phyloP scores from a whole-genome alignment of 805 yeast species.

The Sugiyamaella floridensis region DNA sequence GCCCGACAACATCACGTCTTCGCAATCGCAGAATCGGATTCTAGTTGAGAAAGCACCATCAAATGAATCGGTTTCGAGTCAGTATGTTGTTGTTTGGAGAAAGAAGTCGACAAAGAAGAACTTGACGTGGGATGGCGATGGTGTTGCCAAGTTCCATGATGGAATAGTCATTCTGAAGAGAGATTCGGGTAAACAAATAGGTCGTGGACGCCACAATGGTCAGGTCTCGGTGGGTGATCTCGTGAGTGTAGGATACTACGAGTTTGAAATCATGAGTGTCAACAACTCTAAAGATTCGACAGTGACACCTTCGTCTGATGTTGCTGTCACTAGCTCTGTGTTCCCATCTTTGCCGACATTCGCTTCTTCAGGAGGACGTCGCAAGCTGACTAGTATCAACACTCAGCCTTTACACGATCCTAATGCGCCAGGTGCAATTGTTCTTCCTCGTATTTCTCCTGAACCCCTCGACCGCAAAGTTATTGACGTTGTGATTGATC shows the following conservation, averaged over 20 bases:
- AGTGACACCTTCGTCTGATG: background rate
- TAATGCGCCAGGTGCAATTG: slow-evolving; percentile 23
- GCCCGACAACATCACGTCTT: background rate
- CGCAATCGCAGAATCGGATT: background rate
- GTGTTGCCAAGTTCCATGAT: slow-evolving; percentile 37
- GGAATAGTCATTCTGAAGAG: slow-evolving; percentile 22
- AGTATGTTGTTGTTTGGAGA: slow-evolving; percentile 30
- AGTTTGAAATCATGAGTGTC: slow-evolving; percentile 33
- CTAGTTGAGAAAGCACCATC: background rate
- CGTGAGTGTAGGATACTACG: slow-evolving; percentile 50
- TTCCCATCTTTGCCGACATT: background rate
- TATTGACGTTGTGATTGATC: slow-evolving; percentile 36
- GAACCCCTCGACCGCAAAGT: slow-evolving; percentile 13
- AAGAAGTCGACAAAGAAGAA: slow-evolving; percentile 69
- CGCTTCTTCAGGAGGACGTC: background rate
- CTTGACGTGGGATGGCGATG: slow-evolving; percentile 96
- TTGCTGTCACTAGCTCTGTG: background rate
- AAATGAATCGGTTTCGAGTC: too few relatives aligned
- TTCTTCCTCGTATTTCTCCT: slow-evolving; percentile 23
- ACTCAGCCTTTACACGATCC: slow-evolving; percentile 20
- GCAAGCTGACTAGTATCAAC: slow-evolving; percentile 13
- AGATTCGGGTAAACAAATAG: slow-evolving; percentile 18
- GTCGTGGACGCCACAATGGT: background rate
- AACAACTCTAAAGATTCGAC: background rate
- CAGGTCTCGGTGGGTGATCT: slow-evolving; percentile 33